These are phyloP conservation scores for Dendrocalamus latiflorus DNA, from an alignment of 202 grass and related monocot species.

Conservation along the genomic window DNA sequence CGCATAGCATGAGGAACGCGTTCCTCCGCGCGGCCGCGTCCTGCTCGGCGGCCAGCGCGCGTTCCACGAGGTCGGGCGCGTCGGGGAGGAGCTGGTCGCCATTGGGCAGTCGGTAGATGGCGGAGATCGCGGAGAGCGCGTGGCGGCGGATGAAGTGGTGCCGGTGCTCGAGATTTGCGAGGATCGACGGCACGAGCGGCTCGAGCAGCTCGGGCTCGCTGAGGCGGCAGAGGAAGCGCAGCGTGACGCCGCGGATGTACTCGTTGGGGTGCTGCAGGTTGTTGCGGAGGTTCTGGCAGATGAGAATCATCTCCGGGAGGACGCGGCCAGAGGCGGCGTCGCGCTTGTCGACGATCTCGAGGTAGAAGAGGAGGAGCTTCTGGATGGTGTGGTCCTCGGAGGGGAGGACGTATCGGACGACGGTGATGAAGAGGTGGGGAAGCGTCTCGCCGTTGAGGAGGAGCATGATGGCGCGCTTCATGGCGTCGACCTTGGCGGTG, in stretches of 20 bases:
- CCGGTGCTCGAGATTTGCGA: conserved; percentile 70
- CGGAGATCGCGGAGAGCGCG: conserved; percentile 49
- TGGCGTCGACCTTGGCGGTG: conserved; percentile 49
- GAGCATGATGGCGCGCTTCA: conserved; percentile 70
- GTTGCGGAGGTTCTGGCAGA: conserved; percentile 86
- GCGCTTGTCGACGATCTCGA: conserved; percentile 66
- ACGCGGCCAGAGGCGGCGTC: conserved; percentile 37
- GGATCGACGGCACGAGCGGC: conserved; percentile 61
- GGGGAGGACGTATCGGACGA: conserved; percentile 67
- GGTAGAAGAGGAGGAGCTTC: conserved; percentile 76
- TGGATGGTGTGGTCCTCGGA: conserved; percentile 71
- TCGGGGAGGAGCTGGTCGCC: conserved; percentile 76
- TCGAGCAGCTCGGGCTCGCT: conserved; percentile 63
- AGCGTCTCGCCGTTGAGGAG: conserved; percentile 63
- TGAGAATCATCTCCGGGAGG: conserved; percentile 84
- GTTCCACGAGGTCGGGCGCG: conserved; percentile 66
- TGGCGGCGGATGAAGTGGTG: conserved; percentile 66
- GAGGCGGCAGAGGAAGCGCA: conserved; percentile 60
- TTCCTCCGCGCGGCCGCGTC: conserved; percentile 58
- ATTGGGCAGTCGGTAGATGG: conserved; percentile 47
- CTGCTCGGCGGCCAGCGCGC: conserved; percentile 49
- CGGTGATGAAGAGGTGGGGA: conserved; percentile 67
- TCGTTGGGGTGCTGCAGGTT: conserved; percentile 76
- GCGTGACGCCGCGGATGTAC: conserved; percentile 68
- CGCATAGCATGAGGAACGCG: conserved; percentile 58